Percentiles rank a stretch among this genome's conserved stretches.
Evolutionary conservation across 192 early-diverging fungal genomes (phyloP).

Genomic region (Coemansia sp.): DNA sequence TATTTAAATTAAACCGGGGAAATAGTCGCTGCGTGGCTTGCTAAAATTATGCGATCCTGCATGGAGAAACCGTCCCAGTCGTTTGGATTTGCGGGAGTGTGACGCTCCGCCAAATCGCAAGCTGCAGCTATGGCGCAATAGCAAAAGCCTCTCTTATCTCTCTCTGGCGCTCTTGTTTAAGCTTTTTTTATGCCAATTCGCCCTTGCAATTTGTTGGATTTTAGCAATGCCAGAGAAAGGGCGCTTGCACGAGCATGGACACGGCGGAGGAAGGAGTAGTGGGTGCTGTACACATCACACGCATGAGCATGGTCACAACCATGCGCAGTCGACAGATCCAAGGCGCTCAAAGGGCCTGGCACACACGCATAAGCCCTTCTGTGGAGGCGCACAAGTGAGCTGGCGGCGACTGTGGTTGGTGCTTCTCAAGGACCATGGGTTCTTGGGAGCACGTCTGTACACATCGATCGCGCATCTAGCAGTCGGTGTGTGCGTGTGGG

Average conservation of each 20-base stretch:
- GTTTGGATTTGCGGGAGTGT: not conserved
- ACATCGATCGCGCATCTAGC: slow-evolving; percentile 9
- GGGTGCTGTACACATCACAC: not conserved
- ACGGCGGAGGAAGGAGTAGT: too few species aligned
- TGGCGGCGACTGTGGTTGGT: slow-evolving; percentile 27
- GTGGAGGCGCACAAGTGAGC: slow-evolving; percentile 7
- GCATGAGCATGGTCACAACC: not conserved
- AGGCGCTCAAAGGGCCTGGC: not conserved
- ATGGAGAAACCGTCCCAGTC: not conserved
- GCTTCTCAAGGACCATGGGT: slow-evolving; percentile 19
- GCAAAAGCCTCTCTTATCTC: too few species aligned
- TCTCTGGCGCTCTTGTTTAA: too few species aligned
- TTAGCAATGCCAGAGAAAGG: not conserved
- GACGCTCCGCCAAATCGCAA: not conserved
- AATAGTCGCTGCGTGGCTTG: not conserved
- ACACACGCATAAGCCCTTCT: not conserved
- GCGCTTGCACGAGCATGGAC: not conserved
- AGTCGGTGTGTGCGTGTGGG: slow-evolving; percentile 19
- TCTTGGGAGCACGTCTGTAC: slow-evolving; percentile 28
- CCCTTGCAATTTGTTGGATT: not conserved
- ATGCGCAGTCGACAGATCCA: not conserved
- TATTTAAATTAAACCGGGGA: not conserved
- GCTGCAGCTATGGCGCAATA: not conserved
- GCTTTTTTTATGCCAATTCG: not conserved
- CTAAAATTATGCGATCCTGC: not conserved